A percentile compares a stretch with the other conserved stretches of the same genome.
Conservation (phyloP, 768 basidiomycete species). For the Amyloporia xantha region DNA sequence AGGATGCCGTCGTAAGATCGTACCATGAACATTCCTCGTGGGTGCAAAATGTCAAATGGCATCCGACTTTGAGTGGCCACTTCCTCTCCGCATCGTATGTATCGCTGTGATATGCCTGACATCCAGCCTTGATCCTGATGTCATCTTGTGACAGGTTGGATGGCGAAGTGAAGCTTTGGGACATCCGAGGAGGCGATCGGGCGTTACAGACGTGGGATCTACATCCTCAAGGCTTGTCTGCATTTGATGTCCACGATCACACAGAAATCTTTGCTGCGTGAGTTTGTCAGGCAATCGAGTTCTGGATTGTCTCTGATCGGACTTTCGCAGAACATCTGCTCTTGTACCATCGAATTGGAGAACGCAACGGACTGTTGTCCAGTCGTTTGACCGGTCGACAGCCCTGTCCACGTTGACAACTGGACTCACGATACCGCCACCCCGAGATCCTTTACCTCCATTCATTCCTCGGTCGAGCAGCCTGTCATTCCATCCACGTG, state of each 20-base stretch:
- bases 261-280: constrained; percentile 83
- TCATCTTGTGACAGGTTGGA: constrained; percentile 67
- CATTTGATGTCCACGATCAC: constrained; percentile 82
- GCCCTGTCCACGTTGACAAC: constrained; percentile 46
- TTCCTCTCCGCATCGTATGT: constrained; percentile 82
- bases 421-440: constrained; percentile 47
- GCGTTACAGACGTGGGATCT: constrained; percentile 58
- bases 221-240: constrained; percentile 66
- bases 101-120: not conserved
- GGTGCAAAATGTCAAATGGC: constrained; percentile 88
- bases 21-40: constrained; percentile 75
- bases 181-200: constrained; percentile 59
- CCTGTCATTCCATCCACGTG: constrained; percentile 75
- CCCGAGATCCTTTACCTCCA: constrained; percentile 47
- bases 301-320: not conserved
- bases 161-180: constrained; percentile 90
- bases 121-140: not conserved
- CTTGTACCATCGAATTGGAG: constrained; percentile 56
- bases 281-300: constrained; percentile 23
- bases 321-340: constrained; percentile 59
- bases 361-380: constrained; percentile 55
- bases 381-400: constrained; percentile 41
- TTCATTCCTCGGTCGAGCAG: constrained; percentile 59
- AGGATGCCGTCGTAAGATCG: constrained; percentile 74
- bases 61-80: constrained; percentile 60